Percentiles rank a stretch among this genome's conserved stretches.
Evolutionary conservation across 164 flowering plant species (phyloP).

Genomic region (Cinnamomum chago): DNA sequence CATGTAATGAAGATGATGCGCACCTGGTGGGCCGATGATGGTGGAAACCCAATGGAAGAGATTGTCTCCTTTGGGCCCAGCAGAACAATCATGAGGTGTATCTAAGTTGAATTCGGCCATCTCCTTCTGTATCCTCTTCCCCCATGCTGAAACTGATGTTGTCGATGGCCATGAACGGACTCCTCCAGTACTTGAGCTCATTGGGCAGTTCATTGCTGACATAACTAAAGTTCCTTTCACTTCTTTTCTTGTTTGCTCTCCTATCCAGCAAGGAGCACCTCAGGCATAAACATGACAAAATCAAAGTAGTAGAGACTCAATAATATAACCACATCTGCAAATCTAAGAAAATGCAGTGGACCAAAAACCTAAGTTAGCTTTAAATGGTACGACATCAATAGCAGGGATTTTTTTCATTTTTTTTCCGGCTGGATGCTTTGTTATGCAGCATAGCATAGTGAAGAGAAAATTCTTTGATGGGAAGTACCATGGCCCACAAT

Average conservation of each 20-base stretch:
- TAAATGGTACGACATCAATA: no score
- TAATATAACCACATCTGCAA: not conserved
- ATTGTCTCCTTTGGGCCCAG: constrained; percentile 93
- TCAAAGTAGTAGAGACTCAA: not conserved
- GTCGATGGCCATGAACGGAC: constrained; percentile 51
- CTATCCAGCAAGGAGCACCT: not conserved
- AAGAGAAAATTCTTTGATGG: no score
- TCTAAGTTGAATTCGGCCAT: constrained; percentile 63
- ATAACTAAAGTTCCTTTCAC: not conserved
- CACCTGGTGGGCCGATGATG: constrained; percentile 75
- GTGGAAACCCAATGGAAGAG: constrained; percentile 91
- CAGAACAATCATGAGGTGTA: constrained; percentile 78
- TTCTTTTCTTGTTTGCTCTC: not conserved
- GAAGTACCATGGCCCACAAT: no score
- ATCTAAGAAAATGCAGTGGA: no score
- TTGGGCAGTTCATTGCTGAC: constrained; percentile 8
- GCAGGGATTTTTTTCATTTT: no score
- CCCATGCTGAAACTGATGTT: constrained; percentile 67
- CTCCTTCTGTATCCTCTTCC: constrained; percentile 91
- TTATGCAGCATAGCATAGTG: no score
- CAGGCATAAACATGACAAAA: not conserved
- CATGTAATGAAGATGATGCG: not conserved
- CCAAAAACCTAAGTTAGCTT: no score
- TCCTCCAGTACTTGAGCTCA: constrained; percentile 12
- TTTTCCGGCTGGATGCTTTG: no score